Evolutionary conservation across 2,329 filamentous ascomycete genomes (phyloP).

Genomic region (Aspergillus vadensis): DNA sequence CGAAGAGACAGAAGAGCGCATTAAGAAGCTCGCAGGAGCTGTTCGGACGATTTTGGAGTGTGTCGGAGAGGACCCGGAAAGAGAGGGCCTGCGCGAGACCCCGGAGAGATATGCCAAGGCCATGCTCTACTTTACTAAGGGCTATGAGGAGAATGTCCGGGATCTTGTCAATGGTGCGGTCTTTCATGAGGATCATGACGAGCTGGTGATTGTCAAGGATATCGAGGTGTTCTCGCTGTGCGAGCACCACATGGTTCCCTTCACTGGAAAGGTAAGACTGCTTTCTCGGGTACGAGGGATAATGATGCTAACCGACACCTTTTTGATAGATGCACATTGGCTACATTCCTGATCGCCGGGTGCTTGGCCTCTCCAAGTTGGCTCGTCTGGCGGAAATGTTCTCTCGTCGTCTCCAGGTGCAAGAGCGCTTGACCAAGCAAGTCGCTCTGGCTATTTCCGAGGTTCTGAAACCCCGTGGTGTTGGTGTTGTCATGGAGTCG

Average conservation of each 20-base stretch:
- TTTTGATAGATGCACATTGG: constrained; percentile 87
- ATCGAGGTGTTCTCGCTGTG: constrained; percentile 94
- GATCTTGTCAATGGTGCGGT: constrained; percentile 92
- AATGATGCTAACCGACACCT: constrained; percentile 10
- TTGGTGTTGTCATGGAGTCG: constrained; percentile 96
- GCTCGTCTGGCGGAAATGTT: constrained; percentile 98
- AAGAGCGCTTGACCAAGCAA: constrained; percentile 94
- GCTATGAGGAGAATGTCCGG: constrained; percentile 90
- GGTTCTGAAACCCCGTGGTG: constrained; percentile 87
- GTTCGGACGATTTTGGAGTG: constrained; percentile 66
- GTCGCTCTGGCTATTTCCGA: constrained; percentile 93
- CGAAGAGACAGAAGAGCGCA: constrained; percentile 58
- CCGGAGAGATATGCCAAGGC: constrained; percentile 92
- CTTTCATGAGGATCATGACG: constrained; percentile 95
- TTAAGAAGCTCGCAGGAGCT: constrained; percentile 64
- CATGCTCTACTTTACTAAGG: constrained; percentile 92
- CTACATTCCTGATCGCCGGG: constrained; percentile 88
- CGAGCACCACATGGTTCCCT: constrained; percentile 96
- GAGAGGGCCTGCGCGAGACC: constrained; percentile 64
- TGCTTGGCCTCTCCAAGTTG: constrained; percentile 93
- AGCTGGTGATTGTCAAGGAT: constrained; percentile 96
- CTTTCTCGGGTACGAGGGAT: not conserved
- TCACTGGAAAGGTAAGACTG: constrained; percentile 77
- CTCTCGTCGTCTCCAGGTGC: constrained; percentile 86
- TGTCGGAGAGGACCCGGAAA: constrained; percentile 65